Evolutionary conservation across 2,329 filamentous ascomycete genomes (phyloP), one percentile per base, ranked within the genome.

Genomic region (Aspergillus pseudonomiae): DNA sequence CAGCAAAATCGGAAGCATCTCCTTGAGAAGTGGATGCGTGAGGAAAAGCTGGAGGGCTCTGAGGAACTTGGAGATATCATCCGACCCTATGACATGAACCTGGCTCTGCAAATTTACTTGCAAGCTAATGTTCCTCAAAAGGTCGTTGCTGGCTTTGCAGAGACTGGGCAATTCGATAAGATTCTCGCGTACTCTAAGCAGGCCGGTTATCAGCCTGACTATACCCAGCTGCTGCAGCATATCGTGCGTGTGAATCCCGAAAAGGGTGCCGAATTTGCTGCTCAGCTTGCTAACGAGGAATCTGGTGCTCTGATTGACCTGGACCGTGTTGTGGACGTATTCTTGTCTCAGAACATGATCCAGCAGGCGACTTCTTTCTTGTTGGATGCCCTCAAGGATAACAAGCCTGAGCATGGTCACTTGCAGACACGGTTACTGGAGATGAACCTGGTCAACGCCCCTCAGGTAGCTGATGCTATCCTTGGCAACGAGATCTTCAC

Each of bases 401-500:
- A 99, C 82, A 91, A 90, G 72, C 93, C 93, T 0, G 95, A 99
- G 78, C 94, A 99, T 75, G 94, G 89, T 45, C 89, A 94, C 70
- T 85, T 99, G 45, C 95, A 99, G 81, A 99, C 96, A 26, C 91
- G 95, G 65, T 86, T 99, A 3, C 83, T 99, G 61, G 96, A 99
- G 84, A 98, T 99, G 94, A 99, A 99, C 79, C 82, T 99, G 67
- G 86, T 96, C 80, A 96, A 97, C 71, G 96, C 95, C 1, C 95
- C 95, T 57, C 95, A 98, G 79, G 96, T 99, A 60, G 95, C 96
- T 4, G 96, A 99, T 78, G 95, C 95, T 39, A 99, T 99, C 70
- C 87, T 99, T 46, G 92, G 94, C 69, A 99, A 99, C 74, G 93
- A 98, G 73, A 97, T 99, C 91, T 98, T 99, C 81, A 93, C 93